These are phyloP conservation scores for Lonicera japonica DNA, from an alignment of 129 eudicot species.

Conservation along the genomic window DNA sequence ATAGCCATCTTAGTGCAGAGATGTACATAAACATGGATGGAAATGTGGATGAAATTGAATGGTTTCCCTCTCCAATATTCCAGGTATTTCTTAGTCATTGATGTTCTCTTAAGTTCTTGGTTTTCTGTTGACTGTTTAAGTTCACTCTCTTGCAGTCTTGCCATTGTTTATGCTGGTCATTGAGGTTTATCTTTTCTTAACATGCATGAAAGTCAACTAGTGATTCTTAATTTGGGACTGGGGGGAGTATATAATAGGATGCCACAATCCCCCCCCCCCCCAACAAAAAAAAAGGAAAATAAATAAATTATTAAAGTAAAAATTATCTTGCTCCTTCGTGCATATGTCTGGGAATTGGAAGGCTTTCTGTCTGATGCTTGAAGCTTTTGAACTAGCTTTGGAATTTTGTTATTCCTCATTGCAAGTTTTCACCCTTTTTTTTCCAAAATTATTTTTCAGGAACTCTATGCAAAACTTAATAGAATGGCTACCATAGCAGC, in stretches of 20 bases:
- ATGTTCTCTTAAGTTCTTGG: not conserved
- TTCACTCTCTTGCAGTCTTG: not conserved
- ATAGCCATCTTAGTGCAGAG: slow-evolving; percentile 84
- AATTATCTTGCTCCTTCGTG: too few relatives aligned
- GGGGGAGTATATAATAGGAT: too few relatives aligned
- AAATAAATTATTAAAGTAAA: too few relatives aligned
- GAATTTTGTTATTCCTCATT: too few relatives aligned
- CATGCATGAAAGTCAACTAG: too few relatives aligned
- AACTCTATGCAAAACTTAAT: slow-evolving; percentile 73
- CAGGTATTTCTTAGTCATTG: slow-evolving; percentile 46
- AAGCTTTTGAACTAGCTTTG: too few relatives aligned
- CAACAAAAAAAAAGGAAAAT: too few relatives aligned
- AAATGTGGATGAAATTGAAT: slow-evolving; percentile 70
- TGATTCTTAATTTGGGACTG: too few relatives aligned
- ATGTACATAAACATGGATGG: slow-evolving; percentile 91
- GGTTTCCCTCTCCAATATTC: slow-evolving; percentile 92
- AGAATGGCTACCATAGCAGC: slow-evolving; percentile 88
- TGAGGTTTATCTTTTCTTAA: not conserved
- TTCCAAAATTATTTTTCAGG: slow-evolving; percentile 39
- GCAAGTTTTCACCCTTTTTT: not conserved
- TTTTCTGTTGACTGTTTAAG: not conserved
- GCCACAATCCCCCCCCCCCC: too few relatives aligned
- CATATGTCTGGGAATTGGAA: too few relatives aligned
- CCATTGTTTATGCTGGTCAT: not conserved
- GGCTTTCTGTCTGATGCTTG: too few relatives aligned